Base-by-base conservation (phyloP, 202 grass and related monocot genomes). In the Dendrocalamus latiflorus region DNA sequence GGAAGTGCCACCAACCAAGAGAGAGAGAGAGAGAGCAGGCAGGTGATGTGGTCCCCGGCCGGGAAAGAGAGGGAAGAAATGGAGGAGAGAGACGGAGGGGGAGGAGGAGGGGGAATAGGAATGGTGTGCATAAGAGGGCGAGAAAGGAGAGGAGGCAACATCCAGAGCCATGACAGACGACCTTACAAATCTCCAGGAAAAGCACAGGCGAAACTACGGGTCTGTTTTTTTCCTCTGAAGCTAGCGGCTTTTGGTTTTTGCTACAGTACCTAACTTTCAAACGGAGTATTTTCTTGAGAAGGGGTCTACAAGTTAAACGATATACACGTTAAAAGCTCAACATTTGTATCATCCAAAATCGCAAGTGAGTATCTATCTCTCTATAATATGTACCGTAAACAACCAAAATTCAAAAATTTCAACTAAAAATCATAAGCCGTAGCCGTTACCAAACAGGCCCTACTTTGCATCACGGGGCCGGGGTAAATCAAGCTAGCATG, bases 141-240 rank as follows among this genome's bases (percentile, higher is more conserved):
- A 20, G 72, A 53, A 78, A 90, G 87, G 83, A 63, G 85, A 84
- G 62, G 60, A 33, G 67, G 74, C 81, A 80, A 86, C 78, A 83
- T 93, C 86, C 70, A 9, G 62, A 79, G 78, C 77, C 84, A 85
- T 66, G 94, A 97, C 92, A 76, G 68, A 30, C 85, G 84, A 94
- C 94, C 90, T 94, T 93, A 93, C 93, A 97, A 94, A 89, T 97
- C 90, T 91, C 56, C 11, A 10, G 67, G 89, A 94, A 94, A 97
- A 97, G 65, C 75, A 91, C 72, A 68, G 65, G 43, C 63, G 44
- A 84, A 93, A 89, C 88, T 18, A n/a, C n/a, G n/a, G n/a, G n/a
- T n/a, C n/a, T n/a, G n/a, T n/a, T n/a, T n/a, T n/a, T n/a, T n/a
- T n/a, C n/a, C n/a, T n/a, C n/a, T n/a, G n/a, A n/a, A n/a, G n/a